Percentiles rank a stretch among this genome's conserved stretches.
Evolutionary conservation across 306 rosid genomes (phyloP).

Genomic region (Cicer cuneatum): DNA sequence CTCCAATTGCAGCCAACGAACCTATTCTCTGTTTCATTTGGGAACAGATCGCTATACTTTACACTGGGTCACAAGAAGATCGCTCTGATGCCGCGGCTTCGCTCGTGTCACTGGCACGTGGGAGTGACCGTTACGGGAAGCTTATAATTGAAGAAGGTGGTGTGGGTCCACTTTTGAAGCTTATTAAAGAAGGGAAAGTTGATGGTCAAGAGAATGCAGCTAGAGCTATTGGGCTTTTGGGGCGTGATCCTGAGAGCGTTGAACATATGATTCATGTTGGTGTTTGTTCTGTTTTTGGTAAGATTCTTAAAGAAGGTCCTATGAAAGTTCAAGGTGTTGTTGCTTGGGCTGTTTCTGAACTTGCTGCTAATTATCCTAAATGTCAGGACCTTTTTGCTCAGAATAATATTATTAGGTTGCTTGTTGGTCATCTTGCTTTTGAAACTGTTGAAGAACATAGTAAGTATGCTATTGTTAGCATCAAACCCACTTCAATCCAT

Average conservation of each 20-base stretch:
- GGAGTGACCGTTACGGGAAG: constrained; percentile 69
- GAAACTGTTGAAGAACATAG: constrained; percentile 85
- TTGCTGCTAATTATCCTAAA: constrained; percentile 62
- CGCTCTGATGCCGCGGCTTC: constrained; percentile 78
- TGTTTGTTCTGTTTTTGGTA: constrained; percentile 63
- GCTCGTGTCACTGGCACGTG: constrained; percentile 68
- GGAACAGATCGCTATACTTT: constrained; percentile 70
- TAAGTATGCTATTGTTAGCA: constrained; percentile 56
- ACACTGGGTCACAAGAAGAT: constrained; percentile 51
- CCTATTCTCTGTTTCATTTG: constrained; percentile 74
- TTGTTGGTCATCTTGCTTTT: constrained; percentile 77
- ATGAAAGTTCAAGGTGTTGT: constrained; percentile 72
- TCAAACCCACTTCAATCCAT: constrained; percentile 56
- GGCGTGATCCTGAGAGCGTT: constrained; percentile 66
- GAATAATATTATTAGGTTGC: constrained; percentile 67
- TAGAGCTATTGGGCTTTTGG: constrained; percentile 65
- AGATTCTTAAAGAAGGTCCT: constrained; percentile 76
- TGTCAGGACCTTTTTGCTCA: constrained; percentile 80
- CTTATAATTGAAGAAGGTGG: constrained; percentile 80
- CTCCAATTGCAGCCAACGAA: constrained; percentile 76
- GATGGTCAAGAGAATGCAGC: constrained; percentile 81
- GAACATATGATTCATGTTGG: constrained; percentile 71
- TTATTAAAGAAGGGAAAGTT: constrained; percentile 62
- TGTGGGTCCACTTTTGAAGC: constrained; percentile 57
- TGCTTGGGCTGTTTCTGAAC: constrained; percentile 75